Conservation (phyloP, 2,329 filamentous ascomycete genomes). For the Colletotrichum viniferum region DNA sequence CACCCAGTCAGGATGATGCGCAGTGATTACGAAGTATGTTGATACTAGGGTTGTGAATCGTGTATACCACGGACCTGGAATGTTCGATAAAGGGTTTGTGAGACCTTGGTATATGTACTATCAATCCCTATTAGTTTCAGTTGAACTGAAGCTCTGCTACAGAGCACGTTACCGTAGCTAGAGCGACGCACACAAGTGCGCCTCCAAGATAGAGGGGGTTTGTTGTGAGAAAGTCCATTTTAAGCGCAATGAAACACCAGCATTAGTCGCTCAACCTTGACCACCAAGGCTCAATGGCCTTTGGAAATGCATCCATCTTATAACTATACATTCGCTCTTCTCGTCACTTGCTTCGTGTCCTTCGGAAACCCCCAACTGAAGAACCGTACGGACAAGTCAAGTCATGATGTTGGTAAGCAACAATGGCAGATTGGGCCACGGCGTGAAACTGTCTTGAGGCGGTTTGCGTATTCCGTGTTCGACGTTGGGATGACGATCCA, state of each 20-base stretch:
- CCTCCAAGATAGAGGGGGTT: background rate
- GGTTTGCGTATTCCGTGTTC: background rate
- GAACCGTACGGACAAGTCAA: background rate
- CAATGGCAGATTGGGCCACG: background rate
- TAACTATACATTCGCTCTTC: background rate
- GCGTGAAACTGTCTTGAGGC: background rate
- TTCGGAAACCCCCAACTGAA: background rate
- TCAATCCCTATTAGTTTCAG: background rate
- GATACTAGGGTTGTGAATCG: background rate
- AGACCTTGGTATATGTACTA: conserved; percentile 3
- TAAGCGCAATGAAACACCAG: background rate
- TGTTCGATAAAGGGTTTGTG: background rate
- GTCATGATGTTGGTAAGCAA: background rate
- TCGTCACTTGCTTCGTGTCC: background rate
- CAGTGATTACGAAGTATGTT: background rate
- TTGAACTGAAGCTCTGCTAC: no score
- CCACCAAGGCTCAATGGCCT: background rate
- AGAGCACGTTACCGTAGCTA: conserved; percentile 3
- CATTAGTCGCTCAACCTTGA: background rate
- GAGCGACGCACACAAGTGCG: background rate
- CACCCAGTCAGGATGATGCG: conserved; percentile 1
- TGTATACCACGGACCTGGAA: conserved; percentile 15
- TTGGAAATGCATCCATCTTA: background rate
- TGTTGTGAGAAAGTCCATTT: conserved; percentile 1
- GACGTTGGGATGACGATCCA: background rate